Conservation (phyloP, 2,329 filamentous ascomycete genomes). For the Botrytis pseudocinerea region DNA sequence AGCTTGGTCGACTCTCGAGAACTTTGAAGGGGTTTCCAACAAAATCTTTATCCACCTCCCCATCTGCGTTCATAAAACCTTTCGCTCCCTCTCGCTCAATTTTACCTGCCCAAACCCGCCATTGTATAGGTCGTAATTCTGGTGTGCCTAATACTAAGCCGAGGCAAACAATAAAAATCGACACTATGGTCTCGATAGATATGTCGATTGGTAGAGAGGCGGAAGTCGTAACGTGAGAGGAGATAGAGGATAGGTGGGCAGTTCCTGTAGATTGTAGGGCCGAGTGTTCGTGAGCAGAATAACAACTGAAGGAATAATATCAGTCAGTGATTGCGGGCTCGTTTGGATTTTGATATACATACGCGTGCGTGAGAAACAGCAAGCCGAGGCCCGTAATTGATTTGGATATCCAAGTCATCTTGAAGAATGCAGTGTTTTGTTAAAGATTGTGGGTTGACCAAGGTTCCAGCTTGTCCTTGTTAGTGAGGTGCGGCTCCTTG, state of each 20-base stretch:
- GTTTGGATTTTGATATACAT: constrained; percentile 44
- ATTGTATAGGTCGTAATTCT: constrained; percentile 79
- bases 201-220: constrained; percentile 77
- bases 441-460: constrained; percentile 3
- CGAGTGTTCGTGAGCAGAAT: constrained; percentile 92
- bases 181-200: constrained; percentile 78
- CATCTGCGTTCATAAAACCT: constrained; percentile 56
- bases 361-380: constrained; percentile 84
- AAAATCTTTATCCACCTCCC: constrained; percentile 68
- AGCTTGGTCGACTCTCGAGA: constrained; percentile 79
- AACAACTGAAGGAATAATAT: constrained; percentile 66
- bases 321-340: constrained; percentile 7
- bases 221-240: constrained; percentile 46
- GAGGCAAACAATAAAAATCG: constrained; percentile 75
- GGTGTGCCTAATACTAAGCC: constrained; percentile 80
- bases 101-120: constrained; percentile 79
- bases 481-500: constrained; percentile 21
- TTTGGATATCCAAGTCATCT: constrained; percentile 72
- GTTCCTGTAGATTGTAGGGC: constrained; percentile 63
- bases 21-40: constrained; percentile 76
- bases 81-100: constrained; percentile 73
- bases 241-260: constrained; percentile 48
- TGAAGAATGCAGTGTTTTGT: background rate
- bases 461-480: constrained; percentile 15
- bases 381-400: constrained; percentile 73